Conservation (phyloP, 129 eudicot genomes). For the Arctium lappa region DNA sequence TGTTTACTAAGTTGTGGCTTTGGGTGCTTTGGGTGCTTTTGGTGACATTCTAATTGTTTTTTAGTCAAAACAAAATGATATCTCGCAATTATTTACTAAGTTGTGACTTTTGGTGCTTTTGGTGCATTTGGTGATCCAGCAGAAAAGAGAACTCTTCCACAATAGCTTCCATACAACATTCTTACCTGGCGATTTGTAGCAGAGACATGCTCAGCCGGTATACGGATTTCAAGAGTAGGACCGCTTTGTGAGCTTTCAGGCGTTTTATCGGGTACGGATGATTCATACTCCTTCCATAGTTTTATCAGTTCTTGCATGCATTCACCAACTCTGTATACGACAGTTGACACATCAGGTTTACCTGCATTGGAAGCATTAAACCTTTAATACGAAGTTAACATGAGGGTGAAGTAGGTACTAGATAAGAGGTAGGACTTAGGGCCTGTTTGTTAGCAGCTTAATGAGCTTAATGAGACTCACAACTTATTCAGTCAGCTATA, state of each 20-base stretch:
- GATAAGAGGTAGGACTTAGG: background rate
- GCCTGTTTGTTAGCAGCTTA: too few relatives aligned
- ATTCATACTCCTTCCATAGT: slow-evolving; percentile 85
- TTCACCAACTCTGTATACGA: slow-evolving; percentile 89
- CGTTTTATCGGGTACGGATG: slow-evolving; percentile 45
- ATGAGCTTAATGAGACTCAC: too few relatives aligned
- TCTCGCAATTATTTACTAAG: background rate
- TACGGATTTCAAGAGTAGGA: slow-evolving; percentile 84
- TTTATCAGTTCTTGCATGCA: slow-evolving; percentile 81
- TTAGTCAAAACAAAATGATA: background rate
- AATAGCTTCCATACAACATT: background rate
- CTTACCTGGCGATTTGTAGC: slow-evolving; percentile 99
- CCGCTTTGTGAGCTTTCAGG: slow-evolving; percentile 49
- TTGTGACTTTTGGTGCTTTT: background rate
- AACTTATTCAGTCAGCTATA: too few relatives aligned
- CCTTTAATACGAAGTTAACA: slow-evolving; percentile 2
- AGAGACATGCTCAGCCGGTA: slow-evolving; percentile 95
- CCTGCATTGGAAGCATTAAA: slow-evolving; percentile 46
- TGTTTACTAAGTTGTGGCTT: background rate
- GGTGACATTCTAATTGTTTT: background rate
- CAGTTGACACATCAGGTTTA: slow-evolving; percentile 58
- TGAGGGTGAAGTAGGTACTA: background rate
- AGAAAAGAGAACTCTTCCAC: background rate
- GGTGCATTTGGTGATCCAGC: background rate
- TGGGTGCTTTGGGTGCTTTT: background rate